Evolutionary conservation across 352 stramenopile species (phyloP).

Genomic region (Globisporangium middletonii): DNA sequence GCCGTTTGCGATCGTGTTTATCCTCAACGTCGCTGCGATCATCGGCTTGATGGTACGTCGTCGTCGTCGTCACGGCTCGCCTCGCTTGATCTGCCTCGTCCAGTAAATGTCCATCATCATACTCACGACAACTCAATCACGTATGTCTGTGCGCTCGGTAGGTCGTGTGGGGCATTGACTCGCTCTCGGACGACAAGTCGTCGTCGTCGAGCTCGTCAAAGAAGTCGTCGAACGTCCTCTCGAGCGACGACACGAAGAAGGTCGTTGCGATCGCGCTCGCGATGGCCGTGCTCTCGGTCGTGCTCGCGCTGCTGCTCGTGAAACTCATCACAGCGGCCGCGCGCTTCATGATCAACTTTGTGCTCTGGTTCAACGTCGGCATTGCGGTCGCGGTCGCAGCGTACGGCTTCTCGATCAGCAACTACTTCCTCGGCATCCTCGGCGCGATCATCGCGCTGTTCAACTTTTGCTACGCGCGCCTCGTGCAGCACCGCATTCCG

Average conservation of each 20-base stretch:
- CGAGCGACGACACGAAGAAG: slow-evolving; percentile 50
- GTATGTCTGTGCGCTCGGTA: slow-evolving; percentile 1
- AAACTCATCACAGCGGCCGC: slow-evolving; percentile 80
- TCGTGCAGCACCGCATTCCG: slow-evolving; percentile 87
- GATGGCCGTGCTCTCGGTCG: slow-evolving; percentile 54
- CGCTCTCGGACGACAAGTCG: slow-evolving; percentile 26
- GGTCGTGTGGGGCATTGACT: slow-evolving; percentile 61
- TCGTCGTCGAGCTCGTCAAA: slow-evolving; percentile 4
- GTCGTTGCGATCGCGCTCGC: slow-evolving; percentile 45
- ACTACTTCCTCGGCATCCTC: slow-evolving; percentile 65
- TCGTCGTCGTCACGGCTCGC: not conserved
- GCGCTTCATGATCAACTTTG: slow-evolving; percentile 78
- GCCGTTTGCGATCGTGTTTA: slow-evolving; percentile 76
- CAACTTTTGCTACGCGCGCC: slow-evolving; percentile 82
- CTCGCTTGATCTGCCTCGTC: not conserved
- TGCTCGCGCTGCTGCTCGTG: slow-evolving; percentile 57
- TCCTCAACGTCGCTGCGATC: slow-evolving; percentile 72
- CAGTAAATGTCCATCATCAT: not conserved
- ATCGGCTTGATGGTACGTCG: slow-evolving; percentile 40
- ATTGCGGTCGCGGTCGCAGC: slow-evolving; percentile 56
- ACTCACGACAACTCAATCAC: not conserved
- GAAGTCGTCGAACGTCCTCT: slow-evolving; percentile 38
- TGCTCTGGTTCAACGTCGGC: slow-evolving; percentile 84
- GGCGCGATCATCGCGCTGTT: slow-evolving; percentile 56
- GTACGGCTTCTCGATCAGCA: slow-evolving; percentile 65